Conservation (phyloP, 2,329 filamentous ascomycete species). For the Blastomyces silverae region DNA sequence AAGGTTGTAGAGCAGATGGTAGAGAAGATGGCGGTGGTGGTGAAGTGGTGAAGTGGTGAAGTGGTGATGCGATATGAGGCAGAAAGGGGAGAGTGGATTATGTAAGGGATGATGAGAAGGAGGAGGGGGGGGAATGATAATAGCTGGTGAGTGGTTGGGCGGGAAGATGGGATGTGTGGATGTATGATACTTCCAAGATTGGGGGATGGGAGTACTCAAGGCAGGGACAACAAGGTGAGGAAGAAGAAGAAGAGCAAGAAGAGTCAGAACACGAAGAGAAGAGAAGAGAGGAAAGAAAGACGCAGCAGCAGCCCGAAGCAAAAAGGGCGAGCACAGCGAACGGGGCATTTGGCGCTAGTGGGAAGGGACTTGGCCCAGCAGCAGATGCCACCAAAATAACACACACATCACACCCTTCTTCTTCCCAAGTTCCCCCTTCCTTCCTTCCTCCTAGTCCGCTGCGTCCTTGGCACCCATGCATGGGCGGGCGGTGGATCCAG, state of each 20-base stretch:
- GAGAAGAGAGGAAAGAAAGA: conserved; percentile 13
- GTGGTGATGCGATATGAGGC: background rate
- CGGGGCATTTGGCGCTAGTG: conserved; percentile 23
- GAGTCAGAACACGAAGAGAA: conserved; percentile 16
- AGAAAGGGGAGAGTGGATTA: background rate
- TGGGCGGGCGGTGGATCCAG: too few relatives aligned
- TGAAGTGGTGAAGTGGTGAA: too few relatives aligned
- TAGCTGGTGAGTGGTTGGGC: too few relatives aligned
- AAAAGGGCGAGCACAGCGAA: conserved; percentile 20
- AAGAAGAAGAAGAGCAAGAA: conserved; percentile 15
- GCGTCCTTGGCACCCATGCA: too few relatives aligned
- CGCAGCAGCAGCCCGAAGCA: conserved; percentile 3
- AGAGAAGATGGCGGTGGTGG: conserved; percentile 1
- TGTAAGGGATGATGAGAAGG: background rate
- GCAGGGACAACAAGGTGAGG: conserved; percentile 17
- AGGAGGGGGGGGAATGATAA: conserved; percentile 6
- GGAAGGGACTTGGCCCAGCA: conserved; percentile 20
- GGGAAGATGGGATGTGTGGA: background rate
- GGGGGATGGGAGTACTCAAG: background rate
- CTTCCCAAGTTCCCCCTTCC: too few relatives aligned
- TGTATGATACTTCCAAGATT: background rate
- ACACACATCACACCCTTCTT: too few relatives aligned
- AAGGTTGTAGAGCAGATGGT: conserved; percentile 2
- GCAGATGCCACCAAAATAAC: background rate
- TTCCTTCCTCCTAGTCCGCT: too few relatives aligned